Base-by-base conservation (phyloP, 225 moss, liverwort and hornwort species). In the Climacium dendroides region DNA sequence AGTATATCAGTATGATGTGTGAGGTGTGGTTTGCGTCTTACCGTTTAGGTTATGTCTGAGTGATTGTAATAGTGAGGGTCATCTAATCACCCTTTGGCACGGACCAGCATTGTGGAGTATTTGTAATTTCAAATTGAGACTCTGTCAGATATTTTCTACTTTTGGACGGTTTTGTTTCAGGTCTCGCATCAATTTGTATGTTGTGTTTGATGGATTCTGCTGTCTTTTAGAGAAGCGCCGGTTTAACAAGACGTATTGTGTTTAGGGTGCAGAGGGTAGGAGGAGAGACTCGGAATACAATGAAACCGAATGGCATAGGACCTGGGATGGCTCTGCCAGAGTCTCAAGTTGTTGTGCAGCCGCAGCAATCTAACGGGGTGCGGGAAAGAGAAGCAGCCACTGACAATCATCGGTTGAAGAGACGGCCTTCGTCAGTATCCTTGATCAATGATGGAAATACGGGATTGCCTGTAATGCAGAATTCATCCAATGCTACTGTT, bases 261-360 rank as follows among this genome's bases (percentile, higher is more conserved):
- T 87, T 77, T 60, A 85, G 87, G 87, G 83, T 90, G 84, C 82
- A 84, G 80, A 87, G 80, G 78, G 78, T 85, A 78, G 92, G 87
- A 90, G 87, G 90, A 89, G 94, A 94, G 86, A 85, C 81, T 87
- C 80, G 83, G 80, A 70, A 50, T 91, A 87, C 94, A 87, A 94
- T 94, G 94, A 94, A 91, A 90, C 50, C 81, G 41, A 91, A 89
- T 89, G 87, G 93, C 91, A 90, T 93, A 86, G 93, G 93, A 78
- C 89, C 92, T 86, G 92, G 86, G 86, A 84, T 93, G 94, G 89
- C 90, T 87, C 89, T 91, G 94, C 91, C 92, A n/a, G 93, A 93
- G 89, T 90, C 93, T 71, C 93, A 89, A 87, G 85, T 77, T 62
- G 92, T 71, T 78, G 75, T 80, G 89, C 92, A 92, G 57, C 83